A percentile compares a stretch with the other conserved stretches of the same genome.
Conservation (phyloP, 2,329 filamentous ascomycete genomes). For the Amylocarpus encephaloides region DNA sequence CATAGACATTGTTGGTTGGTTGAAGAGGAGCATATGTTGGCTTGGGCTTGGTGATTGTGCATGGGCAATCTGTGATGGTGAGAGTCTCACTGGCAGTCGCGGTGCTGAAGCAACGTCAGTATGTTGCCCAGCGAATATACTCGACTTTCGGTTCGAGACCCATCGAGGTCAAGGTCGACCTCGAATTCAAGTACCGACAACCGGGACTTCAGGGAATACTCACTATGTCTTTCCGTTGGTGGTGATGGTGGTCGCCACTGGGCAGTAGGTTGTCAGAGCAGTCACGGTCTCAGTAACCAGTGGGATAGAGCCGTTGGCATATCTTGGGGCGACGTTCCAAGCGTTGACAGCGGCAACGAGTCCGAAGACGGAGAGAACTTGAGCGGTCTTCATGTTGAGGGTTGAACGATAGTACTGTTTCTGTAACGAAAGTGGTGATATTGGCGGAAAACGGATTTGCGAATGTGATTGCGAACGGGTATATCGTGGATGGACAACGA, state of each 20-base stretch:
- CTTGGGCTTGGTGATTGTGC: conserved; percentile 11
- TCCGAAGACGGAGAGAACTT: conserved; percentile 31
- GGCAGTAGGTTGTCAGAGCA: conserved; percentile 44
- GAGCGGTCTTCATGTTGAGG: conserved; percentile 11
- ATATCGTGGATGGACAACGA: conserved; percentile 6
- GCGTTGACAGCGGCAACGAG: conserved; percentile 24
- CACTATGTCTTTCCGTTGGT: conserved; percentile 41
- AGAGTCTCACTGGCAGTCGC: conserved; percentile 51
- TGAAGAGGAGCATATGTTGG: conserved; percentile 5
- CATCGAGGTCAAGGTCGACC: conserved; percentile 2
- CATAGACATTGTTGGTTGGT: conserved; percentile 1
- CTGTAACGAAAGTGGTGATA: conserved; percentile 7
- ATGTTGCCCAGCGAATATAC: conserved; percentile 31
- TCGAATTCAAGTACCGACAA: conserved; percentile 6
- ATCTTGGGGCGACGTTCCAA: no score
- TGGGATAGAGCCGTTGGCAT: no score
- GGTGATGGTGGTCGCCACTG: conserved; percentile 39
- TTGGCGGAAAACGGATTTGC: neutral
- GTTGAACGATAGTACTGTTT: conserved; percentile 9
- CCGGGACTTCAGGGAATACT: conserved; percentile 28
- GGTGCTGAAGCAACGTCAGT: conserved; percentile 34
- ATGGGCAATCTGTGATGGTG: conserved; percentile 41
- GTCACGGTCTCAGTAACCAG: neutral
- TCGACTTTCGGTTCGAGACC: no score
- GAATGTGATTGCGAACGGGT: neutral